A percentile compares a stretch with the other conserved stretches of the same genome.
These are phyloP conservation scores for Puccinia triticina DNA, from an alignment of 1,284 basidiomycete genomes.

Conservation along the genomic window DNA sequence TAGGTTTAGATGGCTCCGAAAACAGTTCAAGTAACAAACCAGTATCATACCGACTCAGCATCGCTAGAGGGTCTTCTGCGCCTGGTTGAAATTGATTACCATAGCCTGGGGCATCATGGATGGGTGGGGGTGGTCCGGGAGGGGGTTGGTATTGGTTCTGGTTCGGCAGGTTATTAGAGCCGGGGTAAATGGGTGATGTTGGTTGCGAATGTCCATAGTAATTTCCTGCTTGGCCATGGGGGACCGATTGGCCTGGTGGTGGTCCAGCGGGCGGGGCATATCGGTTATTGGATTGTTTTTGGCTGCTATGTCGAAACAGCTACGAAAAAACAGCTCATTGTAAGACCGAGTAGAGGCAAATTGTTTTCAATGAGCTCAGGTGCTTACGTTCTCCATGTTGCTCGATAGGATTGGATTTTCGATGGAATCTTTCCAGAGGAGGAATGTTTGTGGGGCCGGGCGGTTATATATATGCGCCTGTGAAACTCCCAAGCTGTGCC, in stretches of 20 bases:
- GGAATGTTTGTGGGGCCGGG: too few species aligned
- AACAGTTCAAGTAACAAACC: not conserved
- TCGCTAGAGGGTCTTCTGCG: conserved; percentile 54
- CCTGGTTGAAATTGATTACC: conserved; percentile 34
- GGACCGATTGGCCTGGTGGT: conserved; percentile 26
- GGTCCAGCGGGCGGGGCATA: conserved; percentile 27
- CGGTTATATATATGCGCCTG: not conserved
- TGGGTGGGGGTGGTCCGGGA: conserved; percentile 53
- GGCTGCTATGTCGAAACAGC: conserved; percentile 8
- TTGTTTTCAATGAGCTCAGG: not conserved
- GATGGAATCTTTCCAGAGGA: too few species aligned
- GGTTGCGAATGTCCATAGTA: not conserved
- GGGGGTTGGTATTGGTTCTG: conserved; percentile 51
- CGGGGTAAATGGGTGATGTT: not conserved
- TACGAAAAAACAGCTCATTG: not conserved
- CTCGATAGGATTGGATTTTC: not conserved
- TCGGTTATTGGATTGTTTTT: conserved; percentile 1
- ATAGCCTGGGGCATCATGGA: not conserved
- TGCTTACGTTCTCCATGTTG: conserved; percentile 13
- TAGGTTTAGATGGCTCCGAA: not conserved
- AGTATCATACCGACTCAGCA: conserved; percentile 54
- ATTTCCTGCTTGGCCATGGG: conserved; percentile 9
- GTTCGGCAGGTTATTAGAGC: not conserved
- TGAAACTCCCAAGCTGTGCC: not conserved
- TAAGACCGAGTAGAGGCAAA: not conserved